Evolutionary conservation across 805 yeast species (phyloP), one percentile per base, ranked within the genome.

Genomic region (Wickerhamomyces xylosicus): DNA sequence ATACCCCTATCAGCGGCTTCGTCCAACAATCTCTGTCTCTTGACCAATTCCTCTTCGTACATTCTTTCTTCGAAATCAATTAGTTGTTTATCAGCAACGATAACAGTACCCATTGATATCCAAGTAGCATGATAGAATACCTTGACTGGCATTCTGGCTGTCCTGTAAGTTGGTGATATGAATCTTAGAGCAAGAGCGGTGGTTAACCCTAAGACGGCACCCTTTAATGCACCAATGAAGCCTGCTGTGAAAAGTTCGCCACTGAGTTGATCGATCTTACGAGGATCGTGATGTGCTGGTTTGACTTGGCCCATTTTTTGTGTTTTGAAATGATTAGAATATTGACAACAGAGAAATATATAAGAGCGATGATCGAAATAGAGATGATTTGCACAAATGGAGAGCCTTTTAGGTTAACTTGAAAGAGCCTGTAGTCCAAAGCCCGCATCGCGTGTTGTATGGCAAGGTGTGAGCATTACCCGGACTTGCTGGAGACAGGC

Each of bases 1-100:
- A 64, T 52, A 3, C 71, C 72, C 39, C 66, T 56, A 21, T 67
- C 71, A 11, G 71, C 71, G 20, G 71, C 71, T 31, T 64, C 67
- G 41, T 65, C 66, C 32, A 66, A 39, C 19, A 64, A 49, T 35
- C 49, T 56, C 29, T 51, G 52, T 43, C 69, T 57, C 46, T 65
- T 57, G n/a, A 41, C 43, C 33, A 49, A 41, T 40, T 66, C 67
- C 17, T 58, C 58, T 8, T 42, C 48, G 41, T 56, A 60, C 27
- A 58, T 48, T 34, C 61, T 54, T 20, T 55, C 46, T 39, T 64
- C 65, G 45, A 63, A 63, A 19, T 47, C 56, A 18, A 60, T 35
- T 28, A 64, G 48, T 42, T 62, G 68, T 44, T 55, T 58, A 36
- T 67, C 73, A 7, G 69, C 70, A 47, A 60, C 57, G 47, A 62